phyloP scores from a whole-genome alignment of 2,329 filamentous ascomycete species.

The Apiospora pterosperma region DNA sequence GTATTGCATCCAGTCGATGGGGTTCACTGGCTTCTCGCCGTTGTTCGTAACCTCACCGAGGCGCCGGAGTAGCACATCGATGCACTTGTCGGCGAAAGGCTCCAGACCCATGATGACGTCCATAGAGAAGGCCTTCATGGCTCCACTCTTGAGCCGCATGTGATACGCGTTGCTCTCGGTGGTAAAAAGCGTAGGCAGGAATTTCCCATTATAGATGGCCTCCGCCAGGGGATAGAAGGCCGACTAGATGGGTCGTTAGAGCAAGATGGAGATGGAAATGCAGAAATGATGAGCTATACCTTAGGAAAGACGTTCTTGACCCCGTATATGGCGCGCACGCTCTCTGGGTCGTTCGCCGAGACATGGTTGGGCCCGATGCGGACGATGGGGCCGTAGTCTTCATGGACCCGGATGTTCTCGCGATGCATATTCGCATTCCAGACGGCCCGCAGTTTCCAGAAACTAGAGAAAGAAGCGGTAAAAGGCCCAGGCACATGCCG shows the following conservation, averaged over 20 bases:
- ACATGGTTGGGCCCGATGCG: constrained; percentile 36
- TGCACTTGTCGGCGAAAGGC: constrained; percentile 9
- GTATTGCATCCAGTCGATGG: constrained; percentile 4
- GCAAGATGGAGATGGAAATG: neutral
- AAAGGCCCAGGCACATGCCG: neutral
- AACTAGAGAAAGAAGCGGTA: neutral
- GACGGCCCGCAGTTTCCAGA: neutral
- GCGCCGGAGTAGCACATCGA: neutral
- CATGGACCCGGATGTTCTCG: constrained; percentile 22
- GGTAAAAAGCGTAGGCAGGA: constrained; percentile 8
- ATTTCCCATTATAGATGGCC: constrained; percentile 4
- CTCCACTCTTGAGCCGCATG: constrained; percentile 6
- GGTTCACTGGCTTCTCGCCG: neutral
- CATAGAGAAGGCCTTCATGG: constrained; percentile 6
- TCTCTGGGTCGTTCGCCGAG: constrained; percentile 13
- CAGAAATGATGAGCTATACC: no score
- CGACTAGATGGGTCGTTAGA: neutral
- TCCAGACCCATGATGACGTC: constrained; percentile 6
- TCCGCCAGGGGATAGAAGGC: constrained; percentile 6
- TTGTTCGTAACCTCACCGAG: neutral
- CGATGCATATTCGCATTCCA: neutral
- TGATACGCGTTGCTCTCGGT: constrained; percentile 7
- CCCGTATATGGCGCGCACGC: neutral
- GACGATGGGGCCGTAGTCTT: constrained; percentile 36
- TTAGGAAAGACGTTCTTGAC: neutral